Base-by-base conservation (phyloP, 768 basidiomycete genomes). In the Kwoniella dejecticola region DNA sequence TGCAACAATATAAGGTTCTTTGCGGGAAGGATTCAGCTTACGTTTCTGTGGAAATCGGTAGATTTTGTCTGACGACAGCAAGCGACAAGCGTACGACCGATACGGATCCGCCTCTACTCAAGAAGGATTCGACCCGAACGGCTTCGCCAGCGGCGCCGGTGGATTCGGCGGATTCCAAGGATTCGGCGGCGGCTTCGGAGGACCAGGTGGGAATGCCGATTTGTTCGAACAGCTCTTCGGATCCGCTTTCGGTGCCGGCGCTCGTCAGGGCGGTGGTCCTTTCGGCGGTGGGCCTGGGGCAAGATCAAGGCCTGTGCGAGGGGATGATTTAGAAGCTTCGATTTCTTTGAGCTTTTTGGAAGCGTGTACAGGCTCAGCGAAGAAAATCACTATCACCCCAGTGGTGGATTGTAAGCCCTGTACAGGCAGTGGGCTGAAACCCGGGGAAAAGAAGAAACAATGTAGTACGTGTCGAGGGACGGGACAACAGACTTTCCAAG, bases 21-120 rank as follows among this genome's bases (percentile, higher is more conserved):
- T n/a, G n/a, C n/a, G n/a, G n/a, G n/a, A n/a, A n/a, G n/a, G n/a
- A 36, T 36, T 36, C 7, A 36, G 44, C 44, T 45, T 11, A 45
- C 44, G 5, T 21, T 11, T 11, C 1, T n/a, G n/a, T 23, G 17
- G 4, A 5, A 44, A 7, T n/a, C 24, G 10, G 12, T 27, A 98
- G 95, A 88, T 86, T 47, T 81, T 99, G 58, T 94, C 95, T 79
- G 96, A 98, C 72, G 90, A 92, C 30, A 89, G 89, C 82, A 99
- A 96, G 78, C 87, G 91, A 56, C 85, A 88, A 38, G 85, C 88
- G 17, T 99, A 88, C 74, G 94, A 99, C 80, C 86, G 89, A 76
- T 98, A 90, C 78, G 96, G 96, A 15, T 79, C 91, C 19, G 89
- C 93, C 27, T 92, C 96, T 3, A 90, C 92, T 67, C 88, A 96